Evolutionary conservation across 129 eudicot species (phyloP).

Genomic region (Centaurea solstitialis): DNA sequence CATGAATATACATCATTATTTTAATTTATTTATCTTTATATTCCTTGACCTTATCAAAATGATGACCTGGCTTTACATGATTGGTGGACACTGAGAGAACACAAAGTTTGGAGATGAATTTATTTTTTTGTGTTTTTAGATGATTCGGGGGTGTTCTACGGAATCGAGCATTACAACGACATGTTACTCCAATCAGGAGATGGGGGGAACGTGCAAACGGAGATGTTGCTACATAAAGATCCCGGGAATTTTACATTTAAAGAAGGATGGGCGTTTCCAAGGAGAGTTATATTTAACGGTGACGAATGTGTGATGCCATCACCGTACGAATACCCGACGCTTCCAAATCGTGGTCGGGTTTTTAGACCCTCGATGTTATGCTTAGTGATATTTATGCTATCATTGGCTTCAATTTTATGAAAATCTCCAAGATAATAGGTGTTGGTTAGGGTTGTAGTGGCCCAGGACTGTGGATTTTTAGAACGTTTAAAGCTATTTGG

Average conservation of each 20-base stretch:
- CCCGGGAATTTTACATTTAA: conserved; percentile 50
- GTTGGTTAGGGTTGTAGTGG: neutral
- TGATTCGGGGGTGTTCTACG: conserved; percentile 81
- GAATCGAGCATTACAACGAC: conserved; percentile 76
- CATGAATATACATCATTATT: no score
- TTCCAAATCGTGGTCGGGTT: conserved; percentile 41
- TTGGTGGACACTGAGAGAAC: neutral
- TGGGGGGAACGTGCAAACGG: conserved; percentile 74
- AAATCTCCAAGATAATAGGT: neutral
- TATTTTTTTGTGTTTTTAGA: conserved; percentile 30
- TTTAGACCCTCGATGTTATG: conserved; percentile 7
- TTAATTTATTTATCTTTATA: no score
- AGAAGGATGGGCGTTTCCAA: conserved; percentile 82
- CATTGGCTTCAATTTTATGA: conserved; percentile 12
- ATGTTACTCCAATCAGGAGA: conserved; percentile 65
- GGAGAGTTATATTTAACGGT: conserved; percentile 70
- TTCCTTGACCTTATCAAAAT: no score
- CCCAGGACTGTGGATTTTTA: neutral
- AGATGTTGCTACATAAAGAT: conserved; percentile 65
- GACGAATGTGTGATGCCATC: conserved; percentile 69
- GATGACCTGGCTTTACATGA: neutral
- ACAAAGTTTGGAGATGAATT: no score
- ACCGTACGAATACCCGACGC: conserved; percentile 62
- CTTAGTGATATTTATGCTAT: conserved; percentile 6
- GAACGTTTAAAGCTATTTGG: neutral